Evolutionary conservation across 495 filamentous ascomycete species (phyloP), one percentile per base, ranked within the genome.

Genomic region (Polyplosphaeria fusca): DNA sequence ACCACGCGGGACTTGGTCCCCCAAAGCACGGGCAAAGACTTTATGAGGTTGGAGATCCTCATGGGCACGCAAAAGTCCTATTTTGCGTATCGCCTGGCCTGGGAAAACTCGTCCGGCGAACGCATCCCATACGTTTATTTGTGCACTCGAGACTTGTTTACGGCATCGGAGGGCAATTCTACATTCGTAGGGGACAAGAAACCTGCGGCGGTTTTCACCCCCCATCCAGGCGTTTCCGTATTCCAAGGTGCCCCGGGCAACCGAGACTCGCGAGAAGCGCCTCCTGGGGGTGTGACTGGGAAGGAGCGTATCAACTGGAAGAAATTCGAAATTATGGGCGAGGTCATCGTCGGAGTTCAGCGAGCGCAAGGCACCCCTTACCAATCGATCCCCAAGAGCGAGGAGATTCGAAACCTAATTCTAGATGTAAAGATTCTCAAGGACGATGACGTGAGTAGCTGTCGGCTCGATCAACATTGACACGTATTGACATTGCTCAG

Each of bases 261-360:
- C 27, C 12, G 59, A 18, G 54, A 66, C 41, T 58, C 53, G n/a
- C 19, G 55, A 19, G 58, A 66, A 30, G 63, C 63, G 14, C 63
- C 63, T 12, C 58, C 63, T 23, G 58, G 58, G 0, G 63, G 58
- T 19, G 60, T 67, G 2, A 39, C 22, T 12, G 54, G 53, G 0
- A 67, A 64, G 48, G 61, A 86, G 53, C 78, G 87, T 37, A 89
- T 98, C 66, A 97, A 96, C 67, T 98, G 93, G 93, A 90, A 86
- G 74, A 98, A 98, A 66, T 97, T 97, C 62, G 91, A 97, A 74
- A 86, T 98, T 18, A 85, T 97, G 74, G 89, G 90, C 3, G 91
- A 96, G 54, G 86, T 96, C 22, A 79, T 98, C 46, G 78, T 95
- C 47, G 86, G 87, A 3, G 86, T 98, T 32, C 90, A 95, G 76